These are phyloP conservation scores for Vaccinium macrocarpon DNA, from an alignment of 148 eudicot genomes.

Conservation along the genomic window DNA sequence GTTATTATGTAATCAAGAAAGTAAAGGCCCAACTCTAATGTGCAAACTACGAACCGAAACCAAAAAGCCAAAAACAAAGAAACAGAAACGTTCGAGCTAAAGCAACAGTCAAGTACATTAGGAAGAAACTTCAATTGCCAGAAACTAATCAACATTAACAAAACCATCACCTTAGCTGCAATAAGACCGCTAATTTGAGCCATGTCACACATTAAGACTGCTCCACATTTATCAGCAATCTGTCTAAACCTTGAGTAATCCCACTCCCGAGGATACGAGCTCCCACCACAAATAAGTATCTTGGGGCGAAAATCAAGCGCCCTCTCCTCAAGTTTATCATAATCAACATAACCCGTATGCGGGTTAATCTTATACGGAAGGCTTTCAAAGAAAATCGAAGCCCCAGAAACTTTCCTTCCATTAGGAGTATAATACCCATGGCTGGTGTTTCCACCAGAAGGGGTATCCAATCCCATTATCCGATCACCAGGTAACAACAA, in stretches of 20 bases:
- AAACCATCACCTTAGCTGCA: slow-evolving; percentile 82
- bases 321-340: slow-evolving; percentile 86
- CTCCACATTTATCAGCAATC: slow-evolving; percentile 83
- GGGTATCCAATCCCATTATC: slow-evolving; percentile 93
- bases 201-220: slow-evolving; percentile 92
- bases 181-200: slow-evolving; percentile 96
- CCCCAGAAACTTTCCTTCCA: slow-evolving; percentile 89
- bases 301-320: slow-evolving; percentile 92
- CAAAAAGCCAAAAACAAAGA: neutral
- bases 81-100: neutral
- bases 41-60: neutral
- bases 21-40: neutral
- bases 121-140: neutral
- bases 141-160: neutral
- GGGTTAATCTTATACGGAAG: slow-evolving; percentile 81
- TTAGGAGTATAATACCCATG: slow-evolving; percentile 84
- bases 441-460: slow-evolving; percentile 84
- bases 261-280: slow-evolving; percentile 95
- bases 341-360: slow-evolving; percentile 71
- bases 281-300: slow-evolving; percentile 92
- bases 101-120: neutral
- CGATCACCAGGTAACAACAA: slow-evolving; percentile 77
- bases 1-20: neutral
- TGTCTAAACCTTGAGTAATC: slow-evolving; percentile 75
- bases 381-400: slow-evolving; percentile 92